phyloP scores from a whole-genome alignment of 495 filamentous ascomycete genomes.

The Aspergillus bertholletiae region DNA sequence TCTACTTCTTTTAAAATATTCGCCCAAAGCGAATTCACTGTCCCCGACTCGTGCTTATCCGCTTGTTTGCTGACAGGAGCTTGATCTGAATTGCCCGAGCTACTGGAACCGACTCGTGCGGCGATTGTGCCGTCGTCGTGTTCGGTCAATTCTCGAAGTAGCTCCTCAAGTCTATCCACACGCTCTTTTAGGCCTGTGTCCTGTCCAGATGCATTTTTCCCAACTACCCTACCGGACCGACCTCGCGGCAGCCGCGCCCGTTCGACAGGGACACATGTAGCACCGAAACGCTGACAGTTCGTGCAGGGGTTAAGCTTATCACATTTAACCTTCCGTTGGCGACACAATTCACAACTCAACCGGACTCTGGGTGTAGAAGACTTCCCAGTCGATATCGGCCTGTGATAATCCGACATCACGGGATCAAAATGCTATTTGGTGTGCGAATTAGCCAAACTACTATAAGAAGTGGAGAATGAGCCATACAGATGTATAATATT shows the following conservation, averaged over 20 bases:
- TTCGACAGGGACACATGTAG: conserved; percentile 52
- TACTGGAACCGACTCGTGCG: neutral
- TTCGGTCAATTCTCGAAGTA: conserved; percentile 17
- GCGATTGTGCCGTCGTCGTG: neutral
- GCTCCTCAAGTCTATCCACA: conserved; percentile 24
- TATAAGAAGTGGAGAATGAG: neutral
- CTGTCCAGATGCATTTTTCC: neutral
- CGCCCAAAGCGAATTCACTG: conserved; percentile 32
- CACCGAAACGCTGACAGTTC: conserved; percentile 59
- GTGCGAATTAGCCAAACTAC: neutral
- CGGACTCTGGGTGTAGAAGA: conserved; percentile 25
- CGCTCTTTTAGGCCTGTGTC: conserved; percentile 11
- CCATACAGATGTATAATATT: neutral
- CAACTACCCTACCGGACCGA: conserved; percentile 38
- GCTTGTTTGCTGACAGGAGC: neutral
- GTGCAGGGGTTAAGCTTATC: conserved; percentile 66
- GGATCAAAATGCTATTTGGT: neutral
- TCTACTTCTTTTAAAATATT: conserved; percentile 32
- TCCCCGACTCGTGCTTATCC: conserved; percentile 9
- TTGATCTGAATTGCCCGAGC: neutral
- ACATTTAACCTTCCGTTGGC: conserved; percentile 66
- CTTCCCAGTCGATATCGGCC: neutral
- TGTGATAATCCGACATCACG: conserved; percentile 1
- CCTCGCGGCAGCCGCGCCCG: conserved; percentile 34
- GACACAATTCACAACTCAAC: conserved; percentile 26